Evolutionary conservation across 768 basidiomycete genomes (phyloP), one percentile per base, ranked within the genome.

Genomic region (Leccinum ochraceum): DNA sequence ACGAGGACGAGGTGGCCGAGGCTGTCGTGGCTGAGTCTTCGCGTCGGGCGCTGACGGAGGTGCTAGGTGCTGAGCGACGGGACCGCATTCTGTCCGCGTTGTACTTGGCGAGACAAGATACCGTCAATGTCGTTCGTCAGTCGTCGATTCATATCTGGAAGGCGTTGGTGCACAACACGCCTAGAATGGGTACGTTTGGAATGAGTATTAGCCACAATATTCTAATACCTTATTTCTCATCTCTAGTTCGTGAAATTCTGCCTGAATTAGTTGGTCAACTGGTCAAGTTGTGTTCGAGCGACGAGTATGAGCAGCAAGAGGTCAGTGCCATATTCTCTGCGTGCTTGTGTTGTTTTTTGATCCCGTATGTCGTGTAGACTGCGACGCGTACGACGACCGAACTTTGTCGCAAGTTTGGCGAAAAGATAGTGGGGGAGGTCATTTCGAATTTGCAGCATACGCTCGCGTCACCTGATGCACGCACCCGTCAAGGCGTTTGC

Each of bases 131-230:
- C 50, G 95, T 98, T 39, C 87, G 96, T 44, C 92, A 94, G 71
- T 86, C 94, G 3, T 92, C 95, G 0, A 85, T 96, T 50, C 94
- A 94, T 59, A 97, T 98, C 64, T 99, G 97, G 97, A 98, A 98
- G 76, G 96, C 94, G 4, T 80, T 98, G 63, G 95, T 99, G 10
- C 86, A 94, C 72, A 98, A 96, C 67, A 96, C 94, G 0, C 95
- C 94, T 6, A 81, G 89, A 50, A 96, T 94, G 64, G 89, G 94
- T 94, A 70, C 59, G 78, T 16, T 17, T 2, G 2, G 1, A 0
- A 37, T 17, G 1, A 20, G 20, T 46, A 10, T 46, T 24, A 4
- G 28, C 9, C 3, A 14, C 49, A 9, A 11, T 11, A 53, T 3
- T 50, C 22, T 53, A 17, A 60, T 30, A n/a, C 2, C 51, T 61